Base-by-base conservation (phyloP, 352 stramenopile genomes). In the Aphanomyces astaci region DNA sequence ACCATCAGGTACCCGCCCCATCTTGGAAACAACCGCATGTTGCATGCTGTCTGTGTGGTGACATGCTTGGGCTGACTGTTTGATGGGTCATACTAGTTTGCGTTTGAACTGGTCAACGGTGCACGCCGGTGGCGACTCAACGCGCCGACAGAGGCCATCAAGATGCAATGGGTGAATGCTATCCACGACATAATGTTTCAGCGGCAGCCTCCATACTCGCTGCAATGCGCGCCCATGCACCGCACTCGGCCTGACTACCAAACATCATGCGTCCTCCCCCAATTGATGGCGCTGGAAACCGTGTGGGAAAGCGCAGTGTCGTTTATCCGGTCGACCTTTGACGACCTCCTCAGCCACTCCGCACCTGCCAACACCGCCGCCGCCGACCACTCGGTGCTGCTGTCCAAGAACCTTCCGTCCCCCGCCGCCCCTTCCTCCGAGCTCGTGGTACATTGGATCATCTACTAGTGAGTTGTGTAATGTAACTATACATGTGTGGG, bases 111-210 rank as follows among this genome's bases (percentile, higher is more conserved):
- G 28, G 84, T 89, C 31, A 88, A 89, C 59, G 80, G 81, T 36
- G 77, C 86, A 13, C 83, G 77, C 15, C 85, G 80, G 25, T 52
- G 92, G 11, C 74, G 83, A 3, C 70, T 95, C 9, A 95, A 95
- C 62, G 86, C 86, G 0, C 77, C 90, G 7, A 84, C 89, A 60
- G 75, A 69, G 1, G 76, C 66, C 7, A 86, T 59, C 51, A 59
- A 59, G 51, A 32, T 40, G 51, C 51, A 76, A 0, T 95, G 86
- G 86, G 73, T 95, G 3, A 85, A 80, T 7, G 84, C 86, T 2
- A 78, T 95, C 2, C 92, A 79, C 66, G 81, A 89, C 56, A 74
- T 95, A 53, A 92, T 95, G 55, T 83, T 95, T 33, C 56, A 68
- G 15, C 62, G 62, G 72, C 78, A 59, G n/a, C 51, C 51, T 15